Conservation (phyloP, 768 basidiomycete genomes). For the Sarcomyxa edulis region DNA sequence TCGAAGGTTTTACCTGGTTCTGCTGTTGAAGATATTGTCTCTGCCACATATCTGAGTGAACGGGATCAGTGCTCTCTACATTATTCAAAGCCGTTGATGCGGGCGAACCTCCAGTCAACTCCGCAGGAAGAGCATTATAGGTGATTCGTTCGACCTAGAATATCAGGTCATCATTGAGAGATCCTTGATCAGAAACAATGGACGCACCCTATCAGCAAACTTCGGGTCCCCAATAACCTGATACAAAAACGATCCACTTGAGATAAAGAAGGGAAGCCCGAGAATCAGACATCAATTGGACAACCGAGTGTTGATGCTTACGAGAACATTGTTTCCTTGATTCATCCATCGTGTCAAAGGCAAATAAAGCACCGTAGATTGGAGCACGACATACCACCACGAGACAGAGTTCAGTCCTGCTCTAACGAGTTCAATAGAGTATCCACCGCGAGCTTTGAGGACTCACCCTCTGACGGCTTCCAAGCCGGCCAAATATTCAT, state of each 20-base stretch:
- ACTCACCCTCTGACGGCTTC: slow-evolving; percentile 48
- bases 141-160: slow-evolving; percentile 38
- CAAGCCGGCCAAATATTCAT: slow-evolving; percentile 52
- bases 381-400: slow-evolving; percentile 37
- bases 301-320: slow-evolving; percentile 17
- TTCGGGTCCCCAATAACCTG: slow-evolving; percentile 52
- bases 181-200: not conserved
- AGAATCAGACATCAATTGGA: not conserved
- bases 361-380: not conserved
- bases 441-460: not conserved
- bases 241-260: slow-evolving; percentile 48
- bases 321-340: slow-evolving; percentile 58
- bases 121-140: slow-evolving; percentile 47
- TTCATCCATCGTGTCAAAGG: not conserved
- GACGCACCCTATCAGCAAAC: slow-evolving; percentile 41
- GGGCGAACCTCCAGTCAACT: slow-evolving; percentile 36
- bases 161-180: too few species aligned
- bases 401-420: slow-evolving; percentile 48
- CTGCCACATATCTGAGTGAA: slow-evolving; percentile 47
- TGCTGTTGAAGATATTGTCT: slow-evolving; percentile 55
- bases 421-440: not conserved
- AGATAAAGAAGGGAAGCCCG: too few species aligned
- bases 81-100: slow-evolving; percentile 16
- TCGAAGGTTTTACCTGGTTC: too few species aligned
- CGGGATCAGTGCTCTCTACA: not conserved